A percentile compares a stretch with the other conserved stretches of the same genome.
phyloP scores from a whole-genome alignment of 2,329 filamentous ascomycete genomes.

The Canariomyces notabilis region DNA sequence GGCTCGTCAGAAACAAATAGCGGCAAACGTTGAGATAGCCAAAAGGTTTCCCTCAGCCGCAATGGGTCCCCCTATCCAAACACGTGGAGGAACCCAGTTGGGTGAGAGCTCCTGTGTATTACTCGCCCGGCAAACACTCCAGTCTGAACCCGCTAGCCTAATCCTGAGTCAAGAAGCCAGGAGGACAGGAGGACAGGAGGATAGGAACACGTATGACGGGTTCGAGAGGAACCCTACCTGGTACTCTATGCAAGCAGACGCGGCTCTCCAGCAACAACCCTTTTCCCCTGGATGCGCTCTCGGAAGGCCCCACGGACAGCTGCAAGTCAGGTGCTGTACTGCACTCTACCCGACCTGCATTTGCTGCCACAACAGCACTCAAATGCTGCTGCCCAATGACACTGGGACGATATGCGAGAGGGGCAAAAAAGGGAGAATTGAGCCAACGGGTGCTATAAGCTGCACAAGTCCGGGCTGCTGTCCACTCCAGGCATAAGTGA shows the following conservation, averaged over 20 bases:
- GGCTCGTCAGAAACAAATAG: neutral
- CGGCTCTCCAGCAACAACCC: neutral
- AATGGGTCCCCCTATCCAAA: neutral
- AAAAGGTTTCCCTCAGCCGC: too few relatives aligned
- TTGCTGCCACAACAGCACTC: constrained; percentile 7
- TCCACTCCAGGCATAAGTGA: too few relatives aligned
- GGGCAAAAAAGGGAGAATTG: too few relatives aligned
- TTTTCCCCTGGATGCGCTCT: too few relatives aligned
- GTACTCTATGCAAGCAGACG: neutral
- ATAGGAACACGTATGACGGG: too few relatives aligned
- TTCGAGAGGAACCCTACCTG: too few relatives aligned
- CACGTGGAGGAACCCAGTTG: neutral
- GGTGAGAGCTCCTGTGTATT: neutral
- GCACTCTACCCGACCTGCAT: constrained; percentile 9
- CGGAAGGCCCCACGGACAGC: too few relatives aligned
- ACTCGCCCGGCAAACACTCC: neutral
- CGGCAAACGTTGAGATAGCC: neutral
- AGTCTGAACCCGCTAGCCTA: neutral
- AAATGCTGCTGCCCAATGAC: constrained; percentile 9
- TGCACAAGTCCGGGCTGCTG: too few relatives aligned
- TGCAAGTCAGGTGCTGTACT: too few relatives aligned
- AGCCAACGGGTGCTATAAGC: too few relatives aligned
- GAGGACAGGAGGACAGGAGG: too few relatives aligned
- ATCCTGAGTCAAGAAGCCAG: too few relatives aligned
- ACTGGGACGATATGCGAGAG: constrained; percentile 6